Conservation (phyloP, 805 yeast genomes). For the Kazachstania martiniae region DNA sequence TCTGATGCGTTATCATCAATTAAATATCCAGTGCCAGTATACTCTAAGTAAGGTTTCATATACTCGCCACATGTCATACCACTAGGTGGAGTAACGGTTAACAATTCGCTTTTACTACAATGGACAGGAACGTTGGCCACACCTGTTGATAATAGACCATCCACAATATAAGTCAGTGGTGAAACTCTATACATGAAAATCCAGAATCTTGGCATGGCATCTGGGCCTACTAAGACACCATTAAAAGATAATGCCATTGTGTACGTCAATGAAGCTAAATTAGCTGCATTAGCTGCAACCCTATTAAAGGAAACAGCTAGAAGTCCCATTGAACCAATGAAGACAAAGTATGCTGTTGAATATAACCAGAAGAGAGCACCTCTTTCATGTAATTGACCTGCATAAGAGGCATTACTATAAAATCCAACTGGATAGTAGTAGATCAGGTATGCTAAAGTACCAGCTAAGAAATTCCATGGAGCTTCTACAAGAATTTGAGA, state of each 20-base stretch:
- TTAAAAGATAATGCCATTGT: constrained; percentile 60
- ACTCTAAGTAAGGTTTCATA: constrained; percentile 30
- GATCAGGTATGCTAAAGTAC: constrained; percentile 51
- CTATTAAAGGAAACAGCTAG: constrained; percentile 49
- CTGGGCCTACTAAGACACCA: constrained; percentile 59
- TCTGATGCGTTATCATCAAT: constrained; percentile 37
- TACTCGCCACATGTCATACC: constrained; percentile 51
- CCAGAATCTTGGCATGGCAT: constrained; percentile 65
- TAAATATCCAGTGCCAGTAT: constrained; percentile 38
- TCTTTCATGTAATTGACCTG: constrained; percentile 38
- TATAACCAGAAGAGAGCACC: constrained; percentile 48
- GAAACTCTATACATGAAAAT: constrained; percentile 64
- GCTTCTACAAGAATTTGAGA: constrained; percentile 57
- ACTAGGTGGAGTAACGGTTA: constrained; percentile 38
- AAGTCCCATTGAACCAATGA: constrained; percentile 48
- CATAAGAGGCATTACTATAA: constrained; percentile 45
- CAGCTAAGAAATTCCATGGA: constrained; percentile 51
- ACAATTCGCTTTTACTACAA: constrained; percentile 41
- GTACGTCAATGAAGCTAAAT: constrained; percentile 44
- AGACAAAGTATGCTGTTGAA: constrained; percentile 39
- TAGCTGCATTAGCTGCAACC: constrained; percentile 52
- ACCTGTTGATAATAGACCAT: constrained; percentile 44
- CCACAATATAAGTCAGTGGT: constrained; percentile 58
- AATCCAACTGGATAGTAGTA: constrained; percentile 70
- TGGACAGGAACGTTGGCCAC: constrained; percentile 38